Conservation (phyloP, 2,329 filamentous ascomycete species). For the Dichotomopilus funicola region DNA sequence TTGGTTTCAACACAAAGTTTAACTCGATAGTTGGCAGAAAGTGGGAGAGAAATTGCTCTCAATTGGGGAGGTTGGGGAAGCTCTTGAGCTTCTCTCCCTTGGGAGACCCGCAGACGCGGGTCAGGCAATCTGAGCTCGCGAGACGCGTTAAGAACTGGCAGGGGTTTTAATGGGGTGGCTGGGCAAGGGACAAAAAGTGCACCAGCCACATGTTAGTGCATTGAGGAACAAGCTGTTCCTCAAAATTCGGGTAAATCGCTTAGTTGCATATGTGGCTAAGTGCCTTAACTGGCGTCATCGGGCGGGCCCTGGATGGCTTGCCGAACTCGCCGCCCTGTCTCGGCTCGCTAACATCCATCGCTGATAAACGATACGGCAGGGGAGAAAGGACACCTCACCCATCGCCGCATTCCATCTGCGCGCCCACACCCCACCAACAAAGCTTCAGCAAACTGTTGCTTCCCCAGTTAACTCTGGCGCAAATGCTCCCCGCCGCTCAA, state of each 20-base stretch:
- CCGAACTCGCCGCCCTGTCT: background rate
- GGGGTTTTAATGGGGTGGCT: constrained; percentile 21
- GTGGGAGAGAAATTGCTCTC: constrained; percentile 10
- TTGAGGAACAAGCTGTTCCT: background rate
- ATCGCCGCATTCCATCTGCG: constrained; percentile 1
- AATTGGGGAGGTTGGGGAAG: constrained; percentile 15
- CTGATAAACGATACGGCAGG: constrained; percentile 5
- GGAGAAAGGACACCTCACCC: constrained; percentile 22
- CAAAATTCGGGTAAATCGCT: background rate
- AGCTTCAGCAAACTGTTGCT: background rate
- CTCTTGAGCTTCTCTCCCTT: background rate
- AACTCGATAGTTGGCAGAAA: background rate
- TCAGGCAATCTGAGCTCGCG: constrained; percentile 3
- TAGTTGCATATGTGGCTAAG: constrained; percentile 10
- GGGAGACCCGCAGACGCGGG: constrained; percentile 8
- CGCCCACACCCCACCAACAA: background rate
- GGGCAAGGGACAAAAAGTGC: background rate
- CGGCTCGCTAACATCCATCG: background rate
- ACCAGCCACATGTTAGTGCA: constrained; percentile 8
- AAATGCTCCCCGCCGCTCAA: background rate
- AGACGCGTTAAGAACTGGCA: constrained; percentile 9
- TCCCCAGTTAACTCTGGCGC: background rate
- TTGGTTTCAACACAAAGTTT: background rate
- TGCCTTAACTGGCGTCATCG: constrained; percentile 2
- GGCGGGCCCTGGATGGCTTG: background rate